Conservation (phyloP, 2,329 filamentous ascomycete genomes). For the Teratosphaeria gauchensis region DNA sequence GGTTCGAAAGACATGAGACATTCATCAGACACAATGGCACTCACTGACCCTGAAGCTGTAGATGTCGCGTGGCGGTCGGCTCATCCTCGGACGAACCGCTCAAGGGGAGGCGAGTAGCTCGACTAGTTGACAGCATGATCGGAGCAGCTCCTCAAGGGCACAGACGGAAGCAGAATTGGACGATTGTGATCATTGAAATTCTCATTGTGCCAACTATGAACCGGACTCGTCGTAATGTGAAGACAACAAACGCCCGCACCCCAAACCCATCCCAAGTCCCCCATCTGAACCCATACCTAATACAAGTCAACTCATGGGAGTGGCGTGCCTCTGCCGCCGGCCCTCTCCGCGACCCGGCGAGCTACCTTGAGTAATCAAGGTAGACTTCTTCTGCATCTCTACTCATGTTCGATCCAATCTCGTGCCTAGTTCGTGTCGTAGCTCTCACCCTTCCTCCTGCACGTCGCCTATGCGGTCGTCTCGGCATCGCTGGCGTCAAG, state of each 20-base stretch:
- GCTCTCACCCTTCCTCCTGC: neutral
- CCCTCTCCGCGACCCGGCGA: neutral
- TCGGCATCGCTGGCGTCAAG: constrained; percentile 92
- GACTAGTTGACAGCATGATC: too few relatives aligned
- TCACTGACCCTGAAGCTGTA: neutral
- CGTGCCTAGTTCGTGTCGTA: neutral
- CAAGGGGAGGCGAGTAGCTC: neutral
- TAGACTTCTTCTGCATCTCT: neutral
- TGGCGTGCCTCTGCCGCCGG: neutral
- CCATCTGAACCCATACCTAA: neutral
- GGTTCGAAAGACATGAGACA: neutral
- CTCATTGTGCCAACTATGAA: neutral
- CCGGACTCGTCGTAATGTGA: neutral
- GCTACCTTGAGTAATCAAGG: neutral
- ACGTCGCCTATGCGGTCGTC: constrained; percentile 18
- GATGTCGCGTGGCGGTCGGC: neutral
- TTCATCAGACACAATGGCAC: neutral
- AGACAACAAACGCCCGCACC: neutral
- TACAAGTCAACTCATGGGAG: neutral
- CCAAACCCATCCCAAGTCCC: neutral
- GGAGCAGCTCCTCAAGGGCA: too few relatives aligned
- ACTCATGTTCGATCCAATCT: neutral
- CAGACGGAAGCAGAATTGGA: too few relatives aligned
- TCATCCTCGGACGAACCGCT: neutral
- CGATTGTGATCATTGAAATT: too few relatives aligned